Evolutionary conservation across 2,329 filamentous ascomycete genomes (phyloP), one percentile per base, ranked within the genome.

Genomic region (Fusarium foetens): DNA sequence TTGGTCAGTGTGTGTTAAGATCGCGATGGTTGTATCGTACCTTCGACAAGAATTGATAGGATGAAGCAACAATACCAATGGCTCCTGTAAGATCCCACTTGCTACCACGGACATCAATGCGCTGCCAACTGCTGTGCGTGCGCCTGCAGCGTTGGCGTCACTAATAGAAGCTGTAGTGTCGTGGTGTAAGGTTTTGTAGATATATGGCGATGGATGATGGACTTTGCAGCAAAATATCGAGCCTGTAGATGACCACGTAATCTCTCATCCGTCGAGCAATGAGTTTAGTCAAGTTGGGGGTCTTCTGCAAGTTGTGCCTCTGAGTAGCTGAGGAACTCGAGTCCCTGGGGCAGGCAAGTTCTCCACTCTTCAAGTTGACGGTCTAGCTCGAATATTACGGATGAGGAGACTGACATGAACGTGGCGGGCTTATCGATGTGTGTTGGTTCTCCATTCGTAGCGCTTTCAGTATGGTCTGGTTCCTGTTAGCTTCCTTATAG

Each of bases 1-100:
- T 9, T 6, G 10, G 12, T 54, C 23, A 33, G 25, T 7, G 39
- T 12, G 16, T 6, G 13, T 36, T 8, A 6, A n/a, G 8, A 1
- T 19, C 9, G 6, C 11, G 8, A 29, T 5, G 6, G 11, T 7
- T 4, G 21, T 5, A n/a, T 42, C 46, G 27, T 59, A 67, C 68
- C 57, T 70, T 48, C 69, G 35, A 23, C 69, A 72, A 7, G 69
- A 62, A 21, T 73, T 73, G 11, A 72, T 65, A 3, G 69, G 69
- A 42, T 72, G 69, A 8, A 70, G 23, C 3, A 73, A 16, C 6
- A 72, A 23, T 1, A 43, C 27, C 9, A 70, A 19, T 3, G 69
- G 71, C 6, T 72, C 59, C 19, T 67, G 42, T 3, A 73, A 23
- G 3, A 72, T 49, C 3, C 69, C 69, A 3, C 66, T 67, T 8